These are phyloP conservation scores for Urtica urens DNA, from an alignment of 306 rosid species.

Conservation along the genomic window DNA sequence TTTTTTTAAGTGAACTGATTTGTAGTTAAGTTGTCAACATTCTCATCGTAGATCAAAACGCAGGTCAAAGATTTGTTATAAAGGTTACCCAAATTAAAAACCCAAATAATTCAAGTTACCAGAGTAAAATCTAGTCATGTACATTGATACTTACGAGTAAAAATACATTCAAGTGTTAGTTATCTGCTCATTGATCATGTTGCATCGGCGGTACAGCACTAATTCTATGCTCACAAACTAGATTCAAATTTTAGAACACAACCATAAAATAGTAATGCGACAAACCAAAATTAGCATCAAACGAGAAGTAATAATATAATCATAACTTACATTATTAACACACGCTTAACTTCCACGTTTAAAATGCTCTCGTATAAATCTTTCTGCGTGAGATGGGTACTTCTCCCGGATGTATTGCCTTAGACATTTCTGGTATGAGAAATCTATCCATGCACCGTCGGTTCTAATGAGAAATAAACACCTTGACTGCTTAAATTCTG, in stretches of 20 bases:
- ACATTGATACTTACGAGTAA: too few relatives aligned
- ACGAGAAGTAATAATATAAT: constrained; percentile 1
- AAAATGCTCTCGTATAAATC: constrained; percentile 65
- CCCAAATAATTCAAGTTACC: constrained; percentile 34
- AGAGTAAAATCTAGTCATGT: constrained; percentile 33
- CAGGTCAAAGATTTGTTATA: constrained; percentile 4
- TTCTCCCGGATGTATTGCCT: constrained; percentile 60
- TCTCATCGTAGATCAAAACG: background rate
- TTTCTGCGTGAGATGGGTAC: constrained; percentile 65
- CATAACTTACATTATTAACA: constrained; percentile 3
- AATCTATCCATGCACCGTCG: constrained; percentile 82
- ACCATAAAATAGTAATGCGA: background rate
- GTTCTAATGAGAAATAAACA: constrained; percentile 85
- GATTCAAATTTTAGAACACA: constrained; percentile 1
- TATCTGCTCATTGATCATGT: too few relatives aligned
- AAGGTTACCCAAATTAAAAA: constrained; percentile 19
- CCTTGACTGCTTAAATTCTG: constrained; percentile 54
- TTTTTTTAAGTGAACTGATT: background rate
- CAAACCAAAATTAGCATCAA: constrained; percentile 12
- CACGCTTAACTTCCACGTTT: constrained; percentile 48
- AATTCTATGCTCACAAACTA: background rate
- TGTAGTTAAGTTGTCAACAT: constrained; percentile 6
- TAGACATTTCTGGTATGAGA: constrained; percentile 84
- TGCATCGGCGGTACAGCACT: too few relatives aligned
- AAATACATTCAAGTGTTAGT: constrained; percentile 26